Base-by-base conservation (phyloP, 2,329 filamentous ascomycete genomes). In the Fusarium nematophilum region DNA sequence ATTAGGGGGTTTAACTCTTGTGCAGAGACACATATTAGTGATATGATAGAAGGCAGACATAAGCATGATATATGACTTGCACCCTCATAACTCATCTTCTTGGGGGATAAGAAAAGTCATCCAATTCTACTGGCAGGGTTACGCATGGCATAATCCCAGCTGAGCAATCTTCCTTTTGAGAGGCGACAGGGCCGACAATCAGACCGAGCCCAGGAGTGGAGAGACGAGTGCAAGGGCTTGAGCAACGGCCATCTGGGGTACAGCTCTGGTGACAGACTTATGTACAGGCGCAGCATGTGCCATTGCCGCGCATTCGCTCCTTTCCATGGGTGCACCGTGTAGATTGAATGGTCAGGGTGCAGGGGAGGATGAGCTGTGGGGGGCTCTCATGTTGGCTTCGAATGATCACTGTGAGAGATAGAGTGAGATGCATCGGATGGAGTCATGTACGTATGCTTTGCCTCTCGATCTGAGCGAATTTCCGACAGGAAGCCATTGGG, bases 191-290 rank as follows among this genome's bases (percentile, higher is more conserved):
- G 49, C 30, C 53, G 52, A 67, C 45, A 65, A 67, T 68, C 62
- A 68, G 53, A 58, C 47, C 44, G 53, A 65, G 43, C 51, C 54
- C 61, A 54, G 26, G 50, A 44, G 65, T 68, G 65, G 65, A 65
- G 53, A 6, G 43, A 25, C 26, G 11, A 30, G 36, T 34, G 52
- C 58, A 42, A 50, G 46, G 64, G 42, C 29, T 15, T 31, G 36
- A 57, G 43, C 37, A 57, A 42, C 49, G 42, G 59, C 40, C 59
- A 60, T 68, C 65, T 59, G 65, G 65, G 65, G 65, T 68, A 49
- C 65, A 68, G 61, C 55, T 48, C 37, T 53, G 53, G 65, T 36
- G 18, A 48, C 38, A 48, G 45, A 33, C 38, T 54, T 40, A 26
- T 55, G 47, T 34, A 40, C 30, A 30, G 40, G 23, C 57, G 57